These are phyloP conservation scores for Hysterium pulicare DNA, from an alignment of 2,329 filamentous ascomycete species.

Conservation along the genomic window DNA sequence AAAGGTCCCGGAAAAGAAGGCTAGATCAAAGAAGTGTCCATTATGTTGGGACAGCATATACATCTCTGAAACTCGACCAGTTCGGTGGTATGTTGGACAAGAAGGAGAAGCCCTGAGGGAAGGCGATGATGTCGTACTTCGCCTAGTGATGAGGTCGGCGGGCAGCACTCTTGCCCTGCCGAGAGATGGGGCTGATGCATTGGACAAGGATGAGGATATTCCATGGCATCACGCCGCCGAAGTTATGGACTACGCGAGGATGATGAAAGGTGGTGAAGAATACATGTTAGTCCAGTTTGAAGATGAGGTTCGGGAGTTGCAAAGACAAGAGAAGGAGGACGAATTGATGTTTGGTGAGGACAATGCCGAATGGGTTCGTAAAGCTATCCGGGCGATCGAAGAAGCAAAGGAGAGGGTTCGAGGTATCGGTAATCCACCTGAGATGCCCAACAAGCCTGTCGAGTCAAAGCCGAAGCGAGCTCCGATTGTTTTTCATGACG, in stretches of 20 bases:
- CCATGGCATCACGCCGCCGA: constrained; percentile 96
- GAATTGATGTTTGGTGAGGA: constrained; percentile 90
- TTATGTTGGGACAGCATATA: constrained; percentile 95
- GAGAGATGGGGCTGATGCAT: constrained; percentile 70
- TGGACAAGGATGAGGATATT: constrained; percentile 69
- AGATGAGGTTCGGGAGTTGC: constrained; percentile 70
- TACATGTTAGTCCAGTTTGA: constrained; percentile 85
- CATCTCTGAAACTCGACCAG: constrained; percentile 81
- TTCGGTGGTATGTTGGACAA: constrained; percentile 87
- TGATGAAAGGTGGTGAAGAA: constrained; percentile 88
- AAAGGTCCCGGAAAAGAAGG: constrained; percentile 61
- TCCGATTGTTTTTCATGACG: constrained; percentile 49
- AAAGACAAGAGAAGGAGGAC: constrained; percentile 79
- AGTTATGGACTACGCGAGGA: constrained; percentile 87
- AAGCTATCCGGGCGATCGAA: constrained; percentile 71
- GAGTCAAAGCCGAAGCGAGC: constrained; percentile 48
- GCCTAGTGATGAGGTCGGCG: constrained; percentile 76
- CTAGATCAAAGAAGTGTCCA: constrained; percentile 90
- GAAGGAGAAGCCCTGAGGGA: constrained; percentile 76
- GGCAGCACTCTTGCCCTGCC: constrained; percentile 85
- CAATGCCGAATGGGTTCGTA: constrained; percentile 78
- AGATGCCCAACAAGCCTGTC: constrained; percentile 48
- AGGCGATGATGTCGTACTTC: constrained; percentile 84
- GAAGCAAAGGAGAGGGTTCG: constrained; percentile 72
- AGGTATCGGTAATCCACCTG: constrained; percentile 64